Evolutionary conservation across 805 yeast genomes (phyloP).

Genomic region (Blastobotrys parvus): DNA sequence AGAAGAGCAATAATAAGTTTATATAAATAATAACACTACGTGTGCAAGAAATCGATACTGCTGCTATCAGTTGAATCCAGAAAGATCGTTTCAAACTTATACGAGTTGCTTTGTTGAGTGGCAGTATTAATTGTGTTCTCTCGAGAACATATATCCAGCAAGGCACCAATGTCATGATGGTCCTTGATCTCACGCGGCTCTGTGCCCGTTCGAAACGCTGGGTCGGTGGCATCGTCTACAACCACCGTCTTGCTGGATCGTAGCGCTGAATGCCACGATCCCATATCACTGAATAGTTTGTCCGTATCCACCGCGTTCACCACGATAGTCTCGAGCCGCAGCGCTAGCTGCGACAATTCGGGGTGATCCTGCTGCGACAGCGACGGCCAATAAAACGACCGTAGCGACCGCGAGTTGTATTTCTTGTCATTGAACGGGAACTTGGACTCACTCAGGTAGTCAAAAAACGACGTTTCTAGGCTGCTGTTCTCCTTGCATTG

Average conservation of each 20-base stretch:
- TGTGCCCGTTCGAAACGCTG: background rate
- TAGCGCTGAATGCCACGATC: background rate
- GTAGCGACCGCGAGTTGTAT: background rate
- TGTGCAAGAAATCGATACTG: too few species aligned
- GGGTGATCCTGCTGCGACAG: background rate
- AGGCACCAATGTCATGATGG: background rate
- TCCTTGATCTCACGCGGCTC: background rate
- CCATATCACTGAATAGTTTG: slow-evolving; percentile 2
- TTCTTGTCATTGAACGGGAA: slow-evolving; percentile 1
- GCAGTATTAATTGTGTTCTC: background rate
- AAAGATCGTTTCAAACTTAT: too few species aligned
- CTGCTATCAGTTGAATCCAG: too few species aligned
- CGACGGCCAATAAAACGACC: slow-evolving; percentile 2
- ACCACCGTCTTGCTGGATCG: background rate
- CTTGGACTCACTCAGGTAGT: background rate
- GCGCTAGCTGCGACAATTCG: slow-evolving; percentile 1
- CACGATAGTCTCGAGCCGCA: slow-evolving; percentile 1
- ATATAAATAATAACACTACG: too few species aligned
- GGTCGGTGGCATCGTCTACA: background rate
- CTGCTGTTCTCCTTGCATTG: background rate
- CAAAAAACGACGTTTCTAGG: background rate
- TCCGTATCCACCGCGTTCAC: slow-evolving; percentile 2
- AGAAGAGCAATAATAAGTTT: too few species aligned
- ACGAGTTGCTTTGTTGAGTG: too few species aligned
- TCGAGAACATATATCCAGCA: background rate